These are phyloP conservation scores for Gastrodia elata DNA, from an alignment of 106 monocot species.

Conservation along the genomic window DNA sequence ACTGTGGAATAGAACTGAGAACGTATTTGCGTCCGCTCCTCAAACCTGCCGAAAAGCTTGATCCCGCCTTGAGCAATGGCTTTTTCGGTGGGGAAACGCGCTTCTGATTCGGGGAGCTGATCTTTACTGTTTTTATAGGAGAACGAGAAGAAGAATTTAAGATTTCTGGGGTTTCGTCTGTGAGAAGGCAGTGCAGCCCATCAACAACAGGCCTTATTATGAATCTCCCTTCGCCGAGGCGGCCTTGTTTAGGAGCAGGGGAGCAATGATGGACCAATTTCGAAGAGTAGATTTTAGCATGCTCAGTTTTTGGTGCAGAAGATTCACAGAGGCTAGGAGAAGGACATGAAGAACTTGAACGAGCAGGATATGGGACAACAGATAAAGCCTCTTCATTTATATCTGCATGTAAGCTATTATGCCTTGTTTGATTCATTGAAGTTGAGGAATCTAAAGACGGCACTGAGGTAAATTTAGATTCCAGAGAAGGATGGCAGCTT, in stretches of 20 bases:
- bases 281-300: constrained; percentile 11
- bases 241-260: constrained; percentile 34
- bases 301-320: constrained; percentile 8
- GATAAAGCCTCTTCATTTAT: constrained; percentile 11
- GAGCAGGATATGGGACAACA: constrained; percentile 6
- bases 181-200: constrained; percentile 9
- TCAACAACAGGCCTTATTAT: constrained; percentile 20
- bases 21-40: constrained; percentile 36
- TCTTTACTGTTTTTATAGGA: constrained; percentile 17
- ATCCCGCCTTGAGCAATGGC: neutral
- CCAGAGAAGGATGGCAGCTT: constrained; percentile 30
- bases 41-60: constrained; percentile 25
- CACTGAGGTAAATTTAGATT: constrained; percentile 18
- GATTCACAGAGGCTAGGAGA: constrained; percentile 12
- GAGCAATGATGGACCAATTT: constrained; percentile 28
- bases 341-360: constrained; percentile 4
- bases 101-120: constrained; percentile 53
- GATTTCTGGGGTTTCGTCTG: constrained; percentile 40
- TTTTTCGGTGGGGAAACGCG: constrained; percentile 43
- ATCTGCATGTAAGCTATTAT: constrained; percentile 1
- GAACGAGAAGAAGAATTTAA: constrained; percentile 11
- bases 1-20: constrained; percentile 43
- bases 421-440: constrained; percentile 13
- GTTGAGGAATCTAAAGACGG: constrained; percentile 16
- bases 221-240: constrained; percentile 29